Evolutionary conservation across 768 basidiomycete genomes (phyloP), one percentile per base, ranked within the genome.

Genomic region (Lactifluus volemus): DNA sequence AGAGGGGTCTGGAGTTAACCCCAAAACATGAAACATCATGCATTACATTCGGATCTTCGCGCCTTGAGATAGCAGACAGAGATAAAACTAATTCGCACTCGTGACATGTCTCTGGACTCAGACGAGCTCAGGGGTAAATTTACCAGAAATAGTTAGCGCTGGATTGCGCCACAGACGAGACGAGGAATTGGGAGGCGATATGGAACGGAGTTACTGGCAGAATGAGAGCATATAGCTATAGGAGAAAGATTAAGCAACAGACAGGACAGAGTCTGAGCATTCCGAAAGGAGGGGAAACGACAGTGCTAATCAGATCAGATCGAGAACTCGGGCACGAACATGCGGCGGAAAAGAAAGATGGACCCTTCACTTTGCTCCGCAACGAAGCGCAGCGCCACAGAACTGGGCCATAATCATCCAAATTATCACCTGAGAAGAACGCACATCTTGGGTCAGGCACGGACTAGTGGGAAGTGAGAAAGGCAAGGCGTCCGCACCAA

Each of bases 401-500:
- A 94, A 88, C 73, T 94, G 88, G 1, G 96, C 94, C 19, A 86
- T 74, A 63, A 98, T 74, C 53, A 98, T 73, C 77, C 91, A 98
- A 3, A 95, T 61, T 55, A 97, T 72, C 49, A 93, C 66, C 88
- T 89, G 66, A 41, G 50, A 57, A 25, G 38, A 49, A 29, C 48
- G 42, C 50, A 49, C 49, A 47, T 36, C 64, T 49, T 53, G 70
- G 5, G 61, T 44, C 62, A 55, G 60, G 60, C 49, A 51, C 34
- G 4, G 25, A 21, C 25, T 3, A 52, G 21, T 57, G 47, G 50
- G 59, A 38, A 36, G 25, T 25, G 10, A 42, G 61, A 14, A 47
- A 63, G 10, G 54, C 60, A 56, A 56, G 51, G 55, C 51, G 4
- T 36, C 77, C 83, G 70, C 68, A 88, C 86, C 70, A 92, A 65